Percentiles rank a stretch among this genome's conserved stretches.
phyloP scores from a whole-genome alignment of 805 yeast species.

The Metschnikowia picachoensis region DNA sequence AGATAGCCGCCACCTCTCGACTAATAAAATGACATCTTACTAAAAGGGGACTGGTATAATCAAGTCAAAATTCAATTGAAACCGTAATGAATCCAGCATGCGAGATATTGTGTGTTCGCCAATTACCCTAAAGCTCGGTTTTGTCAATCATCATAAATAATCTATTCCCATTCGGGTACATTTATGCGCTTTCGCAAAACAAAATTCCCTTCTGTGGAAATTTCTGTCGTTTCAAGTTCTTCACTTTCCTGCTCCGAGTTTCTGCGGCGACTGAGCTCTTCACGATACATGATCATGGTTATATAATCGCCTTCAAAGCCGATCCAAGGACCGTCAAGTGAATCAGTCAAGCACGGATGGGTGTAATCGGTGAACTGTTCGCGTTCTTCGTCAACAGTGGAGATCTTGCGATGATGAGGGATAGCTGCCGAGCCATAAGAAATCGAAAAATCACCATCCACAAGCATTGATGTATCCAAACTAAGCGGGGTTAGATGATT shows the following conservation, averaged over 20 bases:
- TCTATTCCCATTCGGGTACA: slow-evolving; percentile 19
- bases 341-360: slow-evolving; percentile 45
- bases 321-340: slow-evolving; percentile 53
- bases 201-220: slow-evolving; percentile 6
- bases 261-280: neutral
- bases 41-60: no score
- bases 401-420: slow-evolving; percentile 32
- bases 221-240: no score
- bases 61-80: no score
- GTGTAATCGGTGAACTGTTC: slow-evolving; percentile 49
- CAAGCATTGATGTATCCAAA: slow-evolving; percentile 10
- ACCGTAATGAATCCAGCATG: neutral
- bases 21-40: no score
- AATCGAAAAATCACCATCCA: slow-evolving; percentile 18
- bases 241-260: no score
- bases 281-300: slow-evolving; percentile 34
- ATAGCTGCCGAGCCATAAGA: slow-evolving; percentile 7
- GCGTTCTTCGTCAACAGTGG: slow-evolving; percentile 56
- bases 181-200: slow-evolving; percentile 15
- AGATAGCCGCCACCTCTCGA: no score
- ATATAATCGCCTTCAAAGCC: slow-evolving; percentile 53
- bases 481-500: neutral
- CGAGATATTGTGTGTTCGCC: neutral
- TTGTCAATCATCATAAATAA: neutral
- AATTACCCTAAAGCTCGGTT: no score